Evolutionary conservation across 2,329 filamentous ascomycete species (phyloP).

Genomic region (Aspergillus costaricaensis): DNA sequence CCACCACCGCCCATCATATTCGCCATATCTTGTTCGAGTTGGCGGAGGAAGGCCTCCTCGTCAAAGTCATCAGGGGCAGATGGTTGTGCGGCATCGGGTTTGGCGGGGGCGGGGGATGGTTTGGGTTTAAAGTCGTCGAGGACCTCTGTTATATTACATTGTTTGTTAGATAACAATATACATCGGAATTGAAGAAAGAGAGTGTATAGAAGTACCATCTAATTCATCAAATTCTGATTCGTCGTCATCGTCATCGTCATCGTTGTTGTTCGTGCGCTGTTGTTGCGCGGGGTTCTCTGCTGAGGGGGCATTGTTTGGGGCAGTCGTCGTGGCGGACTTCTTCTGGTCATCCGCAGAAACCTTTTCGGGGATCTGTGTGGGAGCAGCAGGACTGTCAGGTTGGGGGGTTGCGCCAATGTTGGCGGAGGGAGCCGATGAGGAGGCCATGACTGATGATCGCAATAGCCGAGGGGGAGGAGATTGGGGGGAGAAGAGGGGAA

Average conservation of each 20-base stretch:
- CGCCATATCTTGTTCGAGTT: constrained; percentile 89
- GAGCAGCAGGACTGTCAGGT: neutral
- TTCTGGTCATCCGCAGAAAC: constrained; percentile 1
- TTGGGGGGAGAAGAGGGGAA: neutral
- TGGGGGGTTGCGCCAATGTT: constrained; percentile 9
- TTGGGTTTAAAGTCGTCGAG: constrained; percentile 79
- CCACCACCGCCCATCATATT: constrained; percentile 63
- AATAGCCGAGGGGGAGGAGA: constrained; percentile 3
- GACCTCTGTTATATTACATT: constrained; percentile 63
- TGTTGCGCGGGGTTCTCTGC: constrained; percentile 3
- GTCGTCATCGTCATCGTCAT: constrained; percentile 60
- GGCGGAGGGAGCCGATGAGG: constrained; percentile 15
- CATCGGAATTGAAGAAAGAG: neutral
- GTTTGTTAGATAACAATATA: neutral
- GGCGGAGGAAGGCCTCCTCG: constrained; percentile 67
- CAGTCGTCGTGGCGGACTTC: neutral
- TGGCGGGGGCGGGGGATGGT: constrained; percentile 34
- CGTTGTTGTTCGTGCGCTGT: constrained; percentile 7
- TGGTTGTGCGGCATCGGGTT: constrained; percentile 18
- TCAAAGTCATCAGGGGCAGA: constrained; percentile 28
- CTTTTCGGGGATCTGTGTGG: constrained; percentile 7
- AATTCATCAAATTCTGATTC: constrained; percentile 95
- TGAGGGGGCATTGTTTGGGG: neutral
- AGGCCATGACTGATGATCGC: constrained; percentile 11
- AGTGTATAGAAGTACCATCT: constrained; percentile 62